Percentiles rank a stretch among this genome's conserved stretches.
Conservation (phyloP, 2,329 filamentous ascomycete genomes). For the Akanthomyces lecanii region DNA sequence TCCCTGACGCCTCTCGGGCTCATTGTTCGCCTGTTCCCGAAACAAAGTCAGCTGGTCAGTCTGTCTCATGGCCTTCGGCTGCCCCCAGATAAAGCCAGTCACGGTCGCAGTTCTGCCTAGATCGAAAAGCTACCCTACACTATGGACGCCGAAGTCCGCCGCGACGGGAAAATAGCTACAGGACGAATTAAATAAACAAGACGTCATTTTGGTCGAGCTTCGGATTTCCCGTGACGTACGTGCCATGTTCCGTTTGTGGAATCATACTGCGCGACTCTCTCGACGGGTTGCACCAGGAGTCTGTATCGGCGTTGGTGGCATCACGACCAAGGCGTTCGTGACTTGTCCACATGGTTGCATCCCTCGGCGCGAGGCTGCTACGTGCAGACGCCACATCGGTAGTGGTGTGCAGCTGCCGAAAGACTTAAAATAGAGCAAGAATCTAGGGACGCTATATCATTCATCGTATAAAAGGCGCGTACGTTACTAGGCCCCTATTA, state of each 20-base stretch:
- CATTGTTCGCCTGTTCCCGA: not conserved
- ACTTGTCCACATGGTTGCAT: slow-evolving; percentile 14
- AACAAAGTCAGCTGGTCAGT: not conserved
- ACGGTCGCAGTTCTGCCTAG: not conserved
- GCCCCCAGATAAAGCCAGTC: slow-evolving; percentile 5
- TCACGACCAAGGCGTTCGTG: not conserved
- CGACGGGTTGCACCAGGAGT: not conserved
- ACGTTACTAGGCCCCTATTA: too few relatives aligned
- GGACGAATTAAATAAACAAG: not conserved
- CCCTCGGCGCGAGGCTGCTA: not conserved
- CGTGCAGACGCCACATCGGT: not conserved
- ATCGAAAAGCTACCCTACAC: slow-evolving; percentile 2
- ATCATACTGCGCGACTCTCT: too few relatives aligned
- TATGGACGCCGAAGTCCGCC: not conserved
- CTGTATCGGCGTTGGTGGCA: not conserved
- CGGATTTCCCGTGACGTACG: not conserved
- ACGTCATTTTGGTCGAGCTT: not conserved
- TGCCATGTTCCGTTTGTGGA: not conserved
- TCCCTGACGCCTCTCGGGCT: not conserved
- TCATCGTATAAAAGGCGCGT: too few relatives aligned
- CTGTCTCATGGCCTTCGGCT: slow-evolving; percentile 5
- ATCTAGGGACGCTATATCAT: too few relatives aligned
- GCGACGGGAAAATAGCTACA: not conserved
- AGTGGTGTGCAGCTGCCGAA: not conserved
- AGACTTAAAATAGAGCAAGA: not conserved